A percentile compares a stretch with the other conserved stretches of the same genome.
Conservation (phyloP, 345 rosid genomes). For the Camelina neglecta region DNA sequence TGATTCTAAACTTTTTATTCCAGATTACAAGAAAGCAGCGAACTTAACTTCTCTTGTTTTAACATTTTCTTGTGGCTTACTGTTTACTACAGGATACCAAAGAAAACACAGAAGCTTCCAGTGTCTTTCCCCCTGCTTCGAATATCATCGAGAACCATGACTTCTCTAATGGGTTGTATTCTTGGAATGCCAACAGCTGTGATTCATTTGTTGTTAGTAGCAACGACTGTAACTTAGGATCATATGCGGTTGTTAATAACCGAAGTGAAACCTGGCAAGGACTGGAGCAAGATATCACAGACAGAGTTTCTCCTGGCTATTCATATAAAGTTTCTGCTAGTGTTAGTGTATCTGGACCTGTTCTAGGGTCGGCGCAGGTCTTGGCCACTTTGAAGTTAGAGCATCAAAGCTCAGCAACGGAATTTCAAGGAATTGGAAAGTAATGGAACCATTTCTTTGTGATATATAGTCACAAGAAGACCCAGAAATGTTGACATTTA, state of each 20-base stretch:
- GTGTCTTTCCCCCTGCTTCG: constrained; percentile 14
- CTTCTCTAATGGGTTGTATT: constrained; percentile 70
- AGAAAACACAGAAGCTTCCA: not conserved
- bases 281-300: constrained; percentile 87
- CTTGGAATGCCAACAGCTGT: constrained; percentile 80
- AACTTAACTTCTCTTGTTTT: not conserved
- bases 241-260: constrained; percentile 76
- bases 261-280: constrained; percentile 95
- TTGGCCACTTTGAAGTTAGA: constrained; percentile 82
- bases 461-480: not conserved
- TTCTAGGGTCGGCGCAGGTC: constrained; percentile 63
- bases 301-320: constrained; percentile 58
- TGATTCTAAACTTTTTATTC: constrained; percentile 1
- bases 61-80: not conserved
- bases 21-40: not conserved
- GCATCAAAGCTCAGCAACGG: constrained; percentile 53
- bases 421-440: constrained; percentile 74
- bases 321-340: constrained; percentile 68
- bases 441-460: constrained; percentile 43
- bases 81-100: constrained; percentile 29
- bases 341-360: constrained; percentile 74
- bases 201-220: constrained; percentile 63
- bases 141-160: constrained; percentile 73
- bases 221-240: constrained; percentile 44
- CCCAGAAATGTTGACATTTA: constrained; percentile 21